A percentile compares a stretch with the other conserved stretches of the same genome.
These are phyloP conservation scores for Polygonum maritimum DNA, from an alignment of 148 eudicot genomes.

Conservation along the genomic window DNA sequence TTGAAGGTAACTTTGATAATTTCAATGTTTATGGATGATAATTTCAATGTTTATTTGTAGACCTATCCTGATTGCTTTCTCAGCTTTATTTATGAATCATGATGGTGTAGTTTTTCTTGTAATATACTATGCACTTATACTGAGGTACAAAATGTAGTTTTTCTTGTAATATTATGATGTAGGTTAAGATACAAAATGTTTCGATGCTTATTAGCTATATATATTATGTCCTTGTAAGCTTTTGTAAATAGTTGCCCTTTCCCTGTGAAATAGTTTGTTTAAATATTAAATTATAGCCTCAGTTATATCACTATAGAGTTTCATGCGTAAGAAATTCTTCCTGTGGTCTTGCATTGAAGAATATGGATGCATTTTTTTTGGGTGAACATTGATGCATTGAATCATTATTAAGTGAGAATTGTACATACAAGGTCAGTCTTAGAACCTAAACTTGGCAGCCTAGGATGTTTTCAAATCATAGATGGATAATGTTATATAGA, in stretches of 20 bases:
- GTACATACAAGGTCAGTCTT: not conserved
- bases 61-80: too few species aligned
- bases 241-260: not conserved
- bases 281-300: not conserved
- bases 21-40: not conserved
- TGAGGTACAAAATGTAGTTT: too few species aligned
- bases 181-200: too few species aligned
- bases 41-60: too few species aligned
- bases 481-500: not conserved
- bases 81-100: too few species aligned
- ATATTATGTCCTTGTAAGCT: too few species aligned
- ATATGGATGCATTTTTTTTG: not conserved
- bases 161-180: too few species aligned
- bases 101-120: too few species aligned
- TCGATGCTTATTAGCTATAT: too few species aligned
- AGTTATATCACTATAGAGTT: not conserved
- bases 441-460: not conserved
- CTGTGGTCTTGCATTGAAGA: not conserved
- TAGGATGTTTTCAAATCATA: not conserved
- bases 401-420: not conserved
- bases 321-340: not conserved
- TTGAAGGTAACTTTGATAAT: slow-evolving; percentile 12
- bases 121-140: too few species aligned
- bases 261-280: not conserved
- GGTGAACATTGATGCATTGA: not conserved